Evolutionary conservation across 148 eudicot genomes (phyloP), one percentile per base, ranked within the genome.

Genomic region (Diospyros kaki): DNA sequence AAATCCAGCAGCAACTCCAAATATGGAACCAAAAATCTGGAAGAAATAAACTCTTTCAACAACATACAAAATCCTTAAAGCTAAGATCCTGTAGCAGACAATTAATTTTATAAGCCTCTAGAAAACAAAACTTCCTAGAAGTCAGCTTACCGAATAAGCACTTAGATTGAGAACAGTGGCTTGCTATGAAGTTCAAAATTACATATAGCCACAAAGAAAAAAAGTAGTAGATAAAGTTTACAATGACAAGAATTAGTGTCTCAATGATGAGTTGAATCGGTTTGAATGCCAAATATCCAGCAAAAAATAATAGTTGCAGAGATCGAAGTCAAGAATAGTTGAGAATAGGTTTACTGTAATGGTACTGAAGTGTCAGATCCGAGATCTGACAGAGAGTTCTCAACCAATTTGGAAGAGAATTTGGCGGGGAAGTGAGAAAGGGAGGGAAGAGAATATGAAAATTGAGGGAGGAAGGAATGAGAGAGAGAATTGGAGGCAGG

Each of bases 1-100:
- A 83, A 92, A 90, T 77, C 97, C 97, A 71, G 87, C 94, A 64
- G 97, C 78, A 71, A 88, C 94, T 50, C 94, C 94, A 66, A 90
- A 80, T 53, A 90, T 78, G 18, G 97, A 92, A 60, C 97, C 94
- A 66, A 92, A 72, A 17, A 92, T 89, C 97, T 92, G 84, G 39
- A 52, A 62, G 60, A 9, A 17, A 54, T 11, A 41, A 48, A 61
- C 50, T 62, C 52, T 2, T 50, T 56, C 1, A 14, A 62, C 28
- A 6, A 4, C 39, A 13, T 53, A 14, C 9, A 45, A 64, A 18
- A 40, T 3, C 6, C 12, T 51, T 39, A n/a, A 62, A 52, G 45
- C 9, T 15, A 39, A 74, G 28, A 17, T 55, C 46, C 8, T 3
- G 43, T 58, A 58, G 53, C 28, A 70, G 40, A 12, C 3, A 40